A percentile compares a stretch with the other conserved stretches of the same genome.
Evolutionary conservation across 495 filamentous ascomycete genomes (phyloP).

Genomic region (Neohortaea acidophila): DNA sequence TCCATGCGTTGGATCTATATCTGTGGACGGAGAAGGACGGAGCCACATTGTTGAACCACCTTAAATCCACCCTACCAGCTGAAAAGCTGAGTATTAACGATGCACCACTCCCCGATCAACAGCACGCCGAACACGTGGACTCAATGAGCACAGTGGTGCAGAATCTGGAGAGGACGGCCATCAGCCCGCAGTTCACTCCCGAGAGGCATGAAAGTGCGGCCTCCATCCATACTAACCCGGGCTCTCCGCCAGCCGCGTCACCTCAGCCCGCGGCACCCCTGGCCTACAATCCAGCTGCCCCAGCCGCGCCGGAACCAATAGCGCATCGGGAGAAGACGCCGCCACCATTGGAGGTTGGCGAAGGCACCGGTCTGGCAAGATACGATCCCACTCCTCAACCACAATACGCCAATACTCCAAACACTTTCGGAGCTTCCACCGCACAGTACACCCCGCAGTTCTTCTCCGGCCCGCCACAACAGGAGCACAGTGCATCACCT

Average conservation of each 20-base stretch:
- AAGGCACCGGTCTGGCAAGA: constrained; percentile 47
- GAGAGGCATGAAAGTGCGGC: constrained; percentile 21
- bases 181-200: constrained; percentile 36
- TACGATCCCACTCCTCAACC: constrained; percentile 39
- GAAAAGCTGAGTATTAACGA: constrained; percentile 46
- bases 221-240: constrained; percentile 25
- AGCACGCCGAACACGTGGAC: constrained; percentile 31
- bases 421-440: constrained; percentile 31
- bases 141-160: constrained; percentile 68
- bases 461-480: constrained; percentile 28
- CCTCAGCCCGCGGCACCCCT: constrained; percentile 46
- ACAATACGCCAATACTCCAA: constrained; percentile 17
- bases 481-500: constrained; percentile 22
- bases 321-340: constrained; percentile 80
- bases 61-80: constrained; percentile 42
- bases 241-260: constrained; percentile 32
- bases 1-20: constrained; percentile 79
- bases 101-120: constrained; percentile 26
- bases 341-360: constrained; percentile 55
- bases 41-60: constrained; percentile 50
- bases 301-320: constrained; percentile 69
- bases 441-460: constrained; percentile 24
- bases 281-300: constrained; percentile 81
- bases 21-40: constrained; percentile 74
- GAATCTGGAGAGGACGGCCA: constrained; percentile 65